Evolutionary conservation across 768 basidiomycete genomes (phyloP).

Genomic region (Suillus luteus): DNA sequence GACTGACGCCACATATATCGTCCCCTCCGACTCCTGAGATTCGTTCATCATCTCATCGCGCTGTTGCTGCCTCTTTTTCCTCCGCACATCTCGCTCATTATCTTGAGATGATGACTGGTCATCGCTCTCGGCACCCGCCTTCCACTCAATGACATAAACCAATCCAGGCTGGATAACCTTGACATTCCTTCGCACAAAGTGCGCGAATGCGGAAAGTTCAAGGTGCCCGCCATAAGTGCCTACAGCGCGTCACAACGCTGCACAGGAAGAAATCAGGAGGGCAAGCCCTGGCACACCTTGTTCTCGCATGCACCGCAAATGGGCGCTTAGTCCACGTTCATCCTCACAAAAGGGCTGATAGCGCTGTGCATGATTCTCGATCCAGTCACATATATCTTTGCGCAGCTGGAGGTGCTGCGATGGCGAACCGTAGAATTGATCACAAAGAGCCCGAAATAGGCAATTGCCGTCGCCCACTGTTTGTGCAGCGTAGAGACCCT

Average conservation of each 20-base stretch:
- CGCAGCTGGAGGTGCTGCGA: conserved; percentile 69
- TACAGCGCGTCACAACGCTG: conserved; percentile 31
- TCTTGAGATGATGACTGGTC: conserved; percentile 23
- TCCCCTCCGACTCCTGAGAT: conserved; percentile 44
- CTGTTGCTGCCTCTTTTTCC: conserved; percentile 21
- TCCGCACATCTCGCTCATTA: conserved; percentile 6
- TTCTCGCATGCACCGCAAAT: conserved; percentile 78
- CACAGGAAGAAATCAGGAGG: conserved; percentile 15
- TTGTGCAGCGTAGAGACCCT: conserved; percentile 85
- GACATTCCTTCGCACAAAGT: conserved; percentile 73
- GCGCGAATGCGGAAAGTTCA: conserved; percentile 91
- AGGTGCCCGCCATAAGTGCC: conserved; percentile 93
- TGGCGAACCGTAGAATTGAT: conserved; percentile 82
- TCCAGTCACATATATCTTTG: conserved; percentile 81
- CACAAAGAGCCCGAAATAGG: conserved; percentile 87
- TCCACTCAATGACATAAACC: conserved; percentile 88
- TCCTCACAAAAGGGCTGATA: conserved; percentile 90
- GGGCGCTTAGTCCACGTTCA: conserved; percentile 72
- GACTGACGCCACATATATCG: conserved; percentile 86
- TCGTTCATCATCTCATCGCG: conserved; percentile 32
- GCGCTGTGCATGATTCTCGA: conserved; percentile 62
- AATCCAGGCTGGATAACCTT: conserved; percentile 93
- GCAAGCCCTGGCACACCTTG: conserved; percentile 49
- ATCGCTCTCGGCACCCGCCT: conserved; percentile 52
- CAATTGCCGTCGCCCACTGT: conserved; percentile 93